Evolutionary conservation across 2,329 filamentous ascomycete genomes (phyloP).

Genomic region (Aspergillus arachidicola): DNA sequence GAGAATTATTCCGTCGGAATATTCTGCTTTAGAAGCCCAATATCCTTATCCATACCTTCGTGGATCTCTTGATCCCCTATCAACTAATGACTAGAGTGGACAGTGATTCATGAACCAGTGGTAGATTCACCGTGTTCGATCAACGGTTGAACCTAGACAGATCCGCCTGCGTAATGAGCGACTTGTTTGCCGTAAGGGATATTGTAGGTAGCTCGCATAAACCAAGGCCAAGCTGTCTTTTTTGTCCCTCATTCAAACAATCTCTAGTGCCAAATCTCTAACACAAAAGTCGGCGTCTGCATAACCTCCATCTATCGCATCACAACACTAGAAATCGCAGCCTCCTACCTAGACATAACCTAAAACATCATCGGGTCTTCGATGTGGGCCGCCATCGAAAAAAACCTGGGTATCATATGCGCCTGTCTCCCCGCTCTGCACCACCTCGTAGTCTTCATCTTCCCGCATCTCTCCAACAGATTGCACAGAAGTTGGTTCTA

Average conservation of each 20-base stretch:
- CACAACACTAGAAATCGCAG: slow-evolving; percentile 21
- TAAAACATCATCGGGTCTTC: slow-evolving; percentile 35
- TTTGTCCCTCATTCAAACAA: neutral
- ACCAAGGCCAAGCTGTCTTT: neutral
- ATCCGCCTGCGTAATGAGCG: too few relatives aligned
- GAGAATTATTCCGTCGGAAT: too few relatives aligned
- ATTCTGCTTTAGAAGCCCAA: too few relatives aligned
- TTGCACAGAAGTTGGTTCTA: neutral
- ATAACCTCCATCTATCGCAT: slow-evolving; percentile 21
- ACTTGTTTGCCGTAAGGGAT: slow-evolving; percentile 17
- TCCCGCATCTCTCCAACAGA: slow-evolving; percentile 11
- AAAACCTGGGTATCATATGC: slow-evolving; percentile 40
- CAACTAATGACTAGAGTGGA: too few relatives aligned
- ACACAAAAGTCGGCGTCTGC: slow-evolving; percentile 9
- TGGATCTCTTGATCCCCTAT: too few relatives aligned
- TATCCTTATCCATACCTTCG: too few relatives aligned
- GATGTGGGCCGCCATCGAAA: slow-evolving; percentile 43
- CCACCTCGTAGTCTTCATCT: slow-evolving; percentile 22
- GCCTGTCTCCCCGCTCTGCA: slow-evolving; percentile 41
- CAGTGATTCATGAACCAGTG: too few relatives aligned
- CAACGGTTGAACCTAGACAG: too few relatives aligned
- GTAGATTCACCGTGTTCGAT: too few relatives aligned
- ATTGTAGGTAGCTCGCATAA: slow-evolving; percentile 33
- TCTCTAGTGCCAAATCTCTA: neutral
- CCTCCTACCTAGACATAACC: slow-evolving; percentile 23